Evolutionary conservation across 169 alveolate species (phyloP).

Genomic region (Plasmodium relictum): DNA sequence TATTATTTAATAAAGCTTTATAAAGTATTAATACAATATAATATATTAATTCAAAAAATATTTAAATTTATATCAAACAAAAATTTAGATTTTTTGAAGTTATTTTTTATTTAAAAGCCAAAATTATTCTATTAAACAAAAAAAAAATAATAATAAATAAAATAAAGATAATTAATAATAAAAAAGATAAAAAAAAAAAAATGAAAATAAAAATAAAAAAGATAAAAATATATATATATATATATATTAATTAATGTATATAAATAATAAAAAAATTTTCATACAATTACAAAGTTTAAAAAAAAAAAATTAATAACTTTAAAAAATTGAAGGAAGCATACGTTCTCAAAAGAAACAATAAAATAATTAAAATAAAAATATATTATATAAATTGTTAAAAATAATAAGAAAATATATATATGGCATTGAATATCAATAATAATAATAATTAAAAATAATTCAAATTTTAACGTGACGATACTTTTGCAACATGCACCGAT

Average conservation of each 20-base stretch:
- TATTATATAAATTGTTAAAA: too few relatives aligned
- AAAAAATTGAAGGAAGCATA: too few relatives aligned
- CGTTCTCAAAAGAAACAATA: too few relatives aligned
- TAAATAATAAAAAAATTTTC: neutral
- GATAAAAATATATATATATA: slow-evolving; percentile 4
- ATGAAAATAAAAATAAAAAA: slow-evolving; percentile 7
- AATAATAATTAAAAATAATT: too few relatives aligned
- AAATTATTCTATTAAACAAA: neutral
- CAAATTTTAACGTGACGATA: slow-evolving; percentile 32
- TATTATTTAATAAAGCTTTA: too few relatives aligned
- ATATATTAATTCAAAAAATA: too few relatives aligned
- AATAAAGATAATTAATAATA: too few relatives aligned
- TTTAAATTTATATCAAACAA: neutral
- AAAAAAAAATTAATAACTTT: neutral
- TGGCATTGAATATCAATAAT: too few relatives aligned
- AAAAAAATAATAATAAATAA: neutral
- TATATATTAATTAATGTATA: neutral
- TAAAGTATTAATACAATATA: too few relatives aligned
- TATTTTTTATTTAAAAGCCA: neutral
- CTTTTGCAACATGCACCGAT: slow-evolving; percentile 69
- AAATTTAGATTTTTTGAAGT: neutral
- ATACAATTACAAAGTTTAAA: too few relatives aligned
- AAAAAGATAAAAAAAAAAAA: slow-evolving; percentile 3
- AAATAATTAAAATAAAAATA: too few relatives aligned
- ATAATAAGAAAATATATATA: too few relatives aligned